A percentile compares a stretch with the other conserved stretches of the same genome.
Conservation (phyloP, 176 grass and related monocot species). For the Phyllostachys edulis region DNA sequence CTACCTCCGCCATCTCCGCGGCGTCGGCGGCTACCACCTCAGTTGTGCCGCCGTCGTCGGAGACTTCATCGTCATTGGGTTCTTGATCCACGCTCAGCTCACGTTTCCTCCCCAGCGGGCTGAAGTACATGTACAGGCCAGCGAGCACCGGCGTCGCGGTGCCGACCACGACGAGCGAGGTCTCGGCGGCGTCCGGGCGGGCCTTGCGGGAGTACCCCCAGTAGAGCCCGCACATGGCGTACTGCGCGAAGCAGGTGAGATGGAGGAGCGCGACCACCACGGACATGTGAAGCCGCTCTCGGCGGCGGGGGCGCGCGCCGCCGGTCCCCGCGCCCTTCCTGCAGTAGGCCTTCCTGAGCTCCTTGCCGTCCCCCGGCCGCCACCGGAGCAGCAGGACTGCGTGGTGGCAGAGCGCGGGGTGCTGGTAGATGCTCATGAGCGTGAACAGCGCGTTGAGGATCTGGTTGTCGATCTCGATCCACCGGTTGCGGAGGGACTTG, state of each 20-base stretch:
- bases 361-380: constrained; percentile 40
- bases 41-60: neutral
- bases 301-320: neutral
- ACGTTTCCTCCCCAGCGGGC: constrained; percentile 56
- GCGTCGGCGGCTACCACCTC: neutral
- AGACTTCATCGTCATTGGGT: neutral
- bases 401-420: constrained; percentile 61
- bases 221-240: constrained; percentile 60
- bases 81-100: constrained; percentile 38
- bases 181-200: constrained; percentile 43
- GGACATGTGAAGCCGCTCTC: constrained; percentile 55
- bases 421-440: constrained; percentile 76
- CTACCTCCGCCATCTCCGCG: neutral
- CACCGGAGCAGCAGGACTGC: constrained; percentile 47
- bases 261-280: constrained; percentile 57
- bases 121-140: constrained; percentile 43
- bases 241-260: constrained; percentile 57
- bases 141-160: constrained; percentile 47
- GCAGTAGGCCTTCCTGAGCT: constrained; percentile 60
- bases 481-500: constrained; percentile 36
- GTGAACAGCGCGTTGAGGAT: constrained; percentile 80
- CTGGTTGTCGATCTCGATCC: constrained; percentile 78
- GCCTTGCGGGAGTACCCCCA: constrained; percentile 49
- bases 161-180: constrained; percentile 39
- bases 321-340: constrained; percentile 33